Conservation (phyloP, 176 grass and related monocot species). For the Carex parvula region DNA sequence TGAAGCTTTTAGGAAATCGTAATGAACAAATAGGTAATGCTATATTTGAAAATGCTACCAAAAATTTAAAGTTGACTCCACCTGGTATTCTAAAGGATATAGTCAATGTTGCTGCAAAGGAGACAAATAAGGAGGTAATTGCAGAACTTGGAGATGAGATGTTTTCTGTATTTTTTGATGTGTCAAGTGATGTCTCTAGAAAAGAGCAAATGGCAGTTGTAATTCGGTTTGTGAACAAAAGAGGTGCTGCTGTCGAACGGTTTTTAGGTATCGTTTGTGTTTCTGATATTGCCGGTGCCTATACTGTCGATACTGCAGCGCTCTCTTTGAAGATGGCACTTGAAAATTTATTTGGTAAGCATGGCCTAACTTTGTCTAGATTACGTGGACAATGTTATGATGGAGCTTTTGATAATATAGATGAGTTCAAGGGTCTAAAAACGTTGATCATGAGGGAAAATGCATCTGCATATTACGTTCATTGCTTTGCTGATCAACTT, state of each 20-base stretch:
- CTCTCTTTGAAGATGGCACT: neutral
- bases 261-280: neutral
- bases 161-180: neutral
- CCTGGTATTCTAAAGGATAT: neutral
- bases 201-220: neutral
- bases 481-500: neutral
- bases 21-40: too few species aligned
- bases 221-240: neutral
- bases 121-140: neutral
- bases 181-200: neutral
- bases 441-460: too few species aligned
- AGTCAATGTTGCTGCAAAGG: neutral
- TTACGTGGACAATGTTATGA: neutral
- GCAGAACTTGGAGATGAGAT: neutral
- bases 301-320: neutral
- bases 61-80: too few species aligned
- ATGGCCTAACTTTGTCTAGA: neutral
- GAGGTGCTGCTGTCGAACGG: neutral
- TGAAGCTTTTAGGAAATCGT: too few species aligned
- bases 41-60: too few species aligned
- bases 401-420: neutral
- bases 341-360: neutral
- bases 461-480: neutral
- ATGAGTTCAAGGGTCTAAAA: neutral
- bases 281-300: neutral